Evolutionary conservation across 2,329 filamentous ascomycete species (phyloP).

Genomic region (Myriosclerotinia scirpicola): DNA sequence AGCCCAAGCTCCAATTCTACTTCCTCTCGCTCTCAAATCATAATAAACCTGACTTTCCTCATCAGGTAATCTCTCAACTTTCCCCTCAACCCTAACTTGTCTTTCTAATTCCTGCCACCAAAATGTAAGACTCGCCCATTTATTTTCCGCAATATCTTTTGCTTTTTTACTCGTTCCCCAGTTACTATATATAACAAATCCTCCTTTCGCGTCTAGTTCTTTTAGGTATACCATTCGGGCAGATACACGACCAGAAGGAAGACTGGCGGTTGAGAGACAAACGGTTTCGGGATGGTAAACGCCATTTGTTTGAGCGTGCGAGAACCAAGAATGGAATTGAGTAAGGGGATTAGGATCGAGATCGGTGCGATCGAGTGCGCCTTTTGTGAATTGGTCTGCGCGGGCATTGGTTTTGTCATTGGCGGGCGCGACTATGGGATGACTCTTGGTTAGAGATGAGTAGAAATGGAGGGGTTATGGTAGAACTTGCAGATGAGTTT

Average conservation of each 20-base stretch:
- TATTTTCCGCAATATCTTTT: slow-evolving; percentile 68
- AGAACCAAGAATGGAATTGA: slow-evolving; percentile 93
- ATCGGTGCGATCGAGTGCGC: slow-evolving; percentile 59
- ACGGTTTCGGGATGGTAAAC: slow-evolving; percentile 84
- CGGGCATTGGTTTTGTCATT: slow-evolving; percentile 58
- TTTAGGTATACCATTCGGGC: slow-evolving; percentile 92
- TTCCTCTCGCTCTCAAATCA: slow-evolving; percentile 72
- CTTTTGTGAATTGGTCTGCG: slow-evolving; percentile 74
- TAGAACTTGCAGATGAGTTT: slow-evolving; percentile 40
- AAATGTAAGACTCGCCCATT: slow-evolving; percentile 80
- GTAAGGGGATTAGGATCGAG: slow-evolving; percentile 67
- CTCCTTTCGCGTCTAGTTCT: slow-evolving; percentile 70
- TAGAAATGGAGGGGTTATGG: slow-evolving; percentile 2
- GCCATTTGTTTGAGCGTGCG: slow-evolving; percentile 57
- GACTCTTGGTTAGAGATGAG: slow-evolving; percentile 13
- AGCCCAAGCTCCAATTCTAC: slow-evolving; percentile 88
- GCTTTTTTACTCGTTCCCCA: slow-evolving; percentile 75
- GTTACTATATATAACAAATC: slow-evolving; percentile 94
- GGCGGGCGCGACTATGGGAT: slow-evolving; percentile 59
- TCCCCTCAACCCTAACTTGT: slow-evolving; percentile 87
- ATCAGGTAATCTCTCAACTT: slow-evolving; percentile 60
- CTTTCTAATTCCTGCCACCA: slow-evolving; percentile 86
- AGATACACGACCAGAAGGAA: slow-evolving; percentile 82
- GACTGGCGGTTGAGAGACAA: slow-evolving; percentile 77
- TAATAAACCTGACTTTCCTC: slow-evolving; percentile 73